These are phyloP conservation scores for Colletotrichum zoysiae DNA, from an alignment of 2,329 filamentous ascomycete genomes.

Conservation along the genomic window DNA sequence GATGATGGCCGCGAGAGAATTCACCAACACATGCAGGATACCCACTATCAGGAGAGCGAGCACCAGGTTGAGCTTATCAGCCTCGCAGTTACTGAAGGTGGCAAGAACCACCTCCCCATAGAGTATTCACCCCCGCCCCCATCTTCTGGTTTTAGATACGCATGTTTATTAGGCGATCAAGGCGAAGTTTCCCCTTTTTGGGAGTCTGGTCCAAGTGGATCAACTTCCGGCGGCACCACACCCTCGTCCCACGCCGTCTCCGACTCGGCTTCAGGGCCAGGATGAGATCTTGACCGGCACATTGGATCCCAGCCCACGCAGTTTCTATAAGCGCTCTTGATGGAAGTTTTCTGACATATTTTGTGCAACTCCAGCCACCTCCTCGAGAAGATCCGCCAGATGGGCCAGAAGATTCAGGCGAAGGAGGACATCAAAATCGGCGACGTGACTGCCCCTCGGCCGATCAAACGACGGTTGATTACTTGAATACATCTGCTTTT, in stretches of 20 bases:
- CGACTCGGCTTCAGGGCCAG: slow-evolving; percentile 5
- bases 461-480: slow-evolving; percentile 61
- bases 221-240: slow-evolving; percentile 4
- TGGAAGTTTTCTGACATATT: slow-evolving; percentile 49
- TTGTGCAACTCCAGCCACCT: slow-evolving; percentile 58
- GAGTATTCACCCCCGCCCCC: slow-evolving; percentile 62
- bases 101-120: slow-evolving; percentile 66
- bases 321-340: slow-evolving; percentile 40
- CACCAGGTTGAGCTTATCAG: slow-evolving; percentile 63
- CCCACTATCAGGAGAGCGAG: slow-evolving; percentile 60
- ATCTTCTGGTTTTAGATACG: slow-evolving; percentile 50
- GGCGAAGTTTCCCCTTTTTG: slow-evolving; percentile 37
- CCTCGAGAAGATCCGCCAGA: slow-evolving; percentile 65
- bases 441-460: slow-evolving; percentile 53
- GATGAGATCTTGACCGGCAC: slow-evolving; percentile 5
- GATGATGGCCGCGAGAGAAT: slow-evolving; percentile 68
- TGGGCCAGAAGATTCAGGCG: slow-evolving; percentile 56
- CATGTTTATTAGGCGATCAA: slow-evolving; percentile 28
- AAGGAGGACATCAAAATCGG: slow-evolving; percentile 51
- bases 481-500: slow-evolving; percentile 46
- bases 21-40: slow-evolving; percentile 67
- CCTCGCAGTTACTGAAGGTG: slow-evolving; percentile 69
- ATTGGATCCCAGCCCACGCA: neutral
- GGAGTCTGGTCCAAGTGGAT: slow-evolving; percentile 37
- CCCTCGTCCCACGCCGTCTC: slow-evolving; percentile 26